Conservation (phyloP, 306 rosid genomes). For the Cucumis hystrix region DNA sequence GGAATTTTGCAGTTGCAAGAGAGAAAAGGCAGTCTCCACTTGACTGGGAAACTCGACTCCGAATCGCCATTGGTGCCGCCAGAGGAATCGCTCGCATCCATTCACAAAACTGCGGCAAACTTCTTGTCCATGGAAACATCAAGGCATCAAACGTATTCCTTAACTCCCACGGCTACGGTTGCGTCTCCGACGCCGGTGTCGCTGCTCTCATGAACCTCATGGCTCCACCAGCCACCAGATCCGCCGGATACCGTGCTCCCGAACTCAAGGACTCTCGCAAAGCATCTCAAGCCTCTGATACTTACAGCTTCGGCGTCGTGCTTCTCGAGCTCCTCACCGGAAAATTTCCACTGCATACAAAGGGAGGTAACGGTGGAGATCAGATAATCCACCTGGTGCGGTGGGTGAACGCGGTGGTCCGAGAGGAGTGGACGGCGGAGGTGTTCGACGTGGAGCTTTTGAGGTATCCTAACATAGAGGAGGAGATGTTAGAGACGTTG, state of each 20-base stretch:
- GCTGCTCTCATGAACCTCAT: slow-evolving; percentile 45
- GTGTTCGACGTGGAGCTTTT: slow-evolving; percentile 79
- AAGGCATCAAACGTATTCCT: slow-evolving; percentile 80
- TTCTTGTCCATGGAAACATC: slow-evolving; percentile 84
- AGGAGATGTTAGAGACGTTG: slow-evolving; percentile 91
- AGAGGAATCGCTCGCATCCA: slow-evolving; percentile 80
- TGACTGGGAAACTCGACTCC: slow-evolving; percentile 80
- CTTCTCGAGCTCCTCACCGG: slow-evolving; percentile 90
- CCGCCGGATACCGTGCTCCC: slow-evolving; percentile 82
- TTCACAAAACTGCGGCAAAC: slow-evolving; percentile 48
- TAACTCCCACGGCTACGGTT: slow-evolving; percentile 67
- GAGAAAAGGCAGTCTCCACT: slow-evolving; percentile 41
- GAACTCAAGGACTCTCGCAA: slow-evolving; percentile 76
- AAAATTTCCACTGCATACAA: slow-evolving; percentile 44
- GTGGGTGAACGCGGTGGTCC: slow-evolving; percentile 94
- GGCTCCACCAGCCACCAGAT: slow-evolving; percentile 33
- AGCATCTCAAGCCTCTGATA: slow-evolving; percentile 55
- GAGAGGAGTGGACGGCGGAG: slow-evolving; percentile 99
- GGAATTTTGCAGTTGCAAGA: slow-evolving; percentile 39
- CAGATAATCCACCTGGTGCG: slow-evolving; percentile 75
- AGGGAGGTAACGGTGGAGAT: slow-evolving; percentile 21
- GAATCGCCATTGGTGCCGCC: slow-evolving; percentile 69
- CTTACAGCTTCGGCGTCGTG: slow-evolving; percentile 72
- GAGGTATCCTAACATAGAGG: slow-evolving; percentile 76
- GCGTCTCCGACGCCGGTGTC: slow-evolving; percentile 58